Conservation (phyloP, 2,329 filamentous ascomycete genomes). For the Gaeumannomyces tritici region DNA sequence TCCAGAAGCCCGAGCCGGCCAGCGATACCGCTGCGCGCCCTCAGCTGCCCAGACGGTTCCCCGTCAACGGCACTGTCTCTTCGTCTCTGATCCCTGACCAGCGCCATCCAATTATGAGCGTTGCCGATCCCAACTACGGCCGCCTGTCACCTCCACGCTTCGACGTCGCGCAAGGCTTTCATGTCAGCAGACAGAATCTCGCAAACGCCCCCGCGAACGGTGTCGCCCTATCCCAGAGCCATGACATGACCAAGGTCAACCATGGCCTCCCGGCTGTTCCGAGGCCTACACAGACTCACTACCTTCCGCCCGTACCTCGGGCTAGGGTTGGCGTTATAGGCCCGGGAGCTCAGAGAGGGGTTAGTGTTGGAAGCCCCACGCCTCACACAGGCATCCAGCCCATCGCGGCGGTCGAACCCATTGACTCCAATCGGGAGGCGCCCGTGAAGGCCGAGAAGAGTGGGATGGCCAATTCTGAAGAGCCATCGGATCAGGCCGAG, state of each 20-base stretch:
- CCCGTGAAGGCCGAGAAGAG: not conserved
- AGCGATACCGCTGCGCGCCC: not conserved
- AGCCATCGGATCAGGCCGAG: not conserved
- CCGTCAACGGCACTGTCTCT: not conserved
- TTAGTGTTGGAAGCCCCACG: not conserved
- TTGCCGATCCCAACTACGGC: conserved; percentile 1
- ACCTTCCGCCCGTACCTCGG: not conserved
- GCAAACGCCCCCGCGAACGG: not conserved
- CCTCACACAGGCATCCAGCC: not conserved
- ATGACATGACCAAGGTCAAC: not conserved
- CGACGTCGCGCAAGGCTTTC: not conserved
- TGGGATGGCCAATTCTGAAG: not conserved
- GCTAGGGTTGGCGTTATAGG: not conserved
- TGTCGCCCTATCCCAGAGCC: not conserved
- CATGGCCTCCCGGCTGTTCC: not conserved
- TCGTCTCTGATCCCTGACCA: not conserved
- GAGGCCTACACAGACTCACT: not conserved
- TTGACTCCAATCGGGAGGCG: not conserved
- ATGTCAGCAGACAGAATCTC: not conserved
- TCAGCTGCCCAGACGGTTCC: not conserved
- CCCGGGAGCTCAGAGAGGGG: not conserved
- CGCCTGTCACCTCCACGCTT: not conserved
- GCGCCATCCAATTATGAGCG: not conserved
- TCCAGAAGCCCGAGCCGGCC: not conserved
- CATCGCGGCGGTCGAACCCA: not conserved